Percentiles rank a stretch among this genome's conserved stretches.
Conservation (phyloP, 305 asterid genomes). For the Fraxinus angustifolia region DNA sequence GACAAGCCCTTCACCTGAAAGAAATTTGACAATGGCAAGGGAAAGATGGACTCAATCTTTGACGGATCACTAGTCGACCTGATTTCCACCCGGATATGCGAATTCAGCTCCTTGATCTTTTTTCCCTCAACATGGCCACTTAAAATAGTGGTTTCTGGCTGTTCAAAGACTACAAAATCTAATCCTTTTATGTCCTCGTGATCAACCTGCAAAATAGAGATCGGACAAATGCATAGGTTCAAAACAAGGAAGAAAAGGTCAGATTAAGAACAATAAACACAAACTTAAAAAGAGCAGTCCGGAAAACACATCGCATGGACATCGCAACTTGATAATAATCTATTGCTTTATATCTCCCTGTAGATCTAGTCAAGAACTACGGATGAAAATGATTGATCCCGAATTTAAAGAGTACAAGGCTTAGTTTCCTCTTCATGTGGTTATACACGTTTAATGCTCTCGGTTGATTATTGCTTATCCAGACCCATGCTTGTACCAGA, state of each 20-base stretch:
- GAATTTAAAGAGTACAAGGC: neutral
- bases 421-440: neutral
- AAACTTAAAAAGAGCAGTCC: neutral
- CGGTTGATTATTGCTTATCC: neutral
- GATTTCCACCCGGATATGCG: conserved; percentile 74
- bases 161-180: conserved; percentile 82
- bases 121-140: conserved; percentile 83
- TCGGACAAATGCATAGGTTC: conserved; percentile 6
- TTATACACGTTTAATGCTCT: neutral
- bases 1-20: conserved; percentile 93
- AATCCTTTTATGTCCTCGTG: conserved; percentile 57
- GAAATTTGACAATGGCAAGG: conserved; percentile 82
- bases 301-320: neutral
- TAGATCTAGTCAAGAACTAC: neutral
- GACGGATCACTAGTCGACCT: conserved; percentile 61
- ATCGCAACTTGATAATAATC: neutral
- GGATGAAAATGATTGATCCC: neutral
- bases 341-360: neutral
- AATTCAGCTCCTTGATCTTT: conserved; percentile 55
- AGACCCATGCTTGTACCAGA: neutral
- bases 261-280: conserved; percentile 7
- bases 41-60: conserved; percentile 65
- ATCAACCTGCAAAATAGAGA: conserved; percentile 51
- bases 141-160: conserved; percentile 74
- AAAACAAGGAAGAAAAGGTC: conserved; percentile 10